Percentiles rank a stretch among this genome's conserved stretches.
phyloP scores from a whole-genome alignment of 345 rosid genomes.

The Gossypium arboreum region DNA sequence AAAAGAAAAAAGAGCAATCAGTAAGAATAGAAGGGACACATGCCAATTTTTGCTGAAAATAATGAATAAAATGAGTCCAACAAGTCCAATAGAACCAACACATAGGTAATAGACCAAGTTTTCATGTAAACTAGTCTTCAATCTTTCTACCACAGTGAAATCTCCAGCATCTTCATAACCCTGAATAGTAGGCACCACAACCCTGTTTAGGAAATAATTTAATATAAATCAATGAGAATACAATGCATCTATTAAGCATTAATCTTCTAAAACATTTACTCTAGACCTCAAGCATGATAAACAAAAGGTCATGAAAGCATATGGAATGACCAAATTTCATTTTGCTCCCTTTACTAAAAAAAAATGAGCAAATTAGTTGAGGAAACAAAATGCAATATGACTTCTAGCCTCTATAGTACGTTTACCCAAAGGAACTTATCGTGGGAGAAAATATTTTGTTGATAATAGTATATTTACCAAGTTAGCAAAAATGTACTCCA shows the following conservation, averaged over 20 bases:
- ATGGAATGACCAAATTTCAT: neutral
- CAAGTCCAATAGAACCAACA: constrained; percentile 61
- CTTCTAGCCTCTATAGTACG: too few relatives aligned
- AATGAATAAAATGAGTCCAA: constrained; percentile 62
- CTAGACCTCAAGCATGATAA: neutral
- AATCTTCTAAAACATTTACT: neutral
- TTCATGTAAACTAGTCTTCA: constrained; percentile 64
- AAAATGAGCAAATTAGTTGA: too few relatives aligned
- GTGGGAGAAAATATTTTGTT: neutral
- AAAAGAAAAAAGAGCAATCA: neutral
- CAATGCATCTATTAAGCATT: constrained; percentile 17
- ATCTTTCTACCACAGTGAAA: constrained; percentile 60
- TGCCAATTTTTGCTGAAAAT: constrained; percentile 45
- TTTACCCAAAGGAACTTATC: neutral
- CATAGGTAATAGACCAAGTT: constrained; percentile 70
- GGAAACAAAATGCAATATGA: too few relatives aligned
- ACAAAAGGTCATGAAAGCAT: neutral
- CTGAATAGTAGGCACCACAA: constrained; percentile 76
- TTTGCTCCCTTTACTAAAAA: too few relatives aligned
- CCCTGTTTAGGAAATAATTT: constrained; percentile 58
- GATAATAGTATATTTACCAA: constrained; percentile 39
- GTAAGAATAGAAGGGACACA: constrained; percentile 12
- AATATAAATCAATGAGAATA: constrained; percentile 34
- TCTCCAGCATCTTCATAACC: constrained; percentile 93
- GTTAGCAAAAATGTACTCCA: constrained; percentile 82